Evolutionary conservation across 768 basidiomycete species (phyloP).

Genomic region (Gloeostereum incarnatum): DNA sequence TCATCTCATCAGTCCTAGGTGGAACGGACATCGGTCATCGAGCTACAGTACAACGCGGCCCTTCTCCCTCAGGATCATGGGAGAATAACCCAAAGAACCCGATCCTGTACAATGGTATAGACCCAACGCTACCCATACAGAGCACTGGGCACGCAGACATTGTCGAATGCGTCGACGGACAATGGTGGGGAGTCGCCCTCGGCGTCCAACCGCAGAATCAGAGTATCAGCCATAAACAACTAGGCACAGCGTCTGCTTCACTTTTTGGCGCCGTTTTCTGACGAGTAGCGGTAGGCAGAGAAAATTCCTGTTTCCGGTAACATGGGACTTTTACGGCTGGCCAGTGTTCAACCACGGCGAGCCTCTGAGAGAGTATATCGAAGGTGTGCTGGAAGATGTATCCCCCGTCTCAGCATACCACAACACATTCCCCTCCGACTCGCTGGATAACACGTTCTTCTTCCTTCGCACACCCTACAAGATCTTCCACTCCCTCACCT

Average conservation of each 20-base stretch:
- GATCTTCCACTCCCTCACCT: constrained; percentile 21
- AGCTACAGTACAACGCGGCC: constrained; percentile 23
- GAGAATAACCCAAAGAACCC: constrained; percentile 29
- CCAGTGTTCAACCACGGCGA: constrained; percentile 24
- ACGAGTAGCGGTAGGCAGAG: constrained; percentile 16
- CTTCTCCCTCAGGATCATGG: constrained; percentile 28
- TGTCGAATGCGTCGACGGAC: constrained; percentile 22
- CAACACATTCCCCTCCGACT: constrained; percentile 14
- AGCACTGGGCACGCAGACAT: constrained; percentile 29
- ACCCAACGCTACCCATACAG: constrained; percentile 24
- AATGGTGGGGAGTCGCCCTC: constrained; percentile 31
- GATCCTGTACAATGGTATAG: constrained; percentile 27
- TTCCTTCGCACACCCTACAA: constrained; percentile 30
- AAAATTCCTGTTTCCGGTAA: constrained; percentile 31
- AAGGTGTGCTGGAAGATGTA: constrained; percentile 18
- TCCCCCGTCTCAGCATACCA: constrained; percentile 15
- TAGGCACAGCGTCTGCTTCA: constrained; percentile 14
- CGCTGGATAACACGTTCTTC: constrained; percentile 24
- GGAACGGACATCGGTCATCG: constrained; percentile 25
- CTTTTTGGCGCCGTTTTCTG: background rate
- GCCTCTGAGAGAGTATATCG: constrained; percentile 20
- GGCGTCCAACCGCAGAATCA: constrained; percentile 24
- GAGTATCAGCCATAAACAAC: constrained; percentile 24
- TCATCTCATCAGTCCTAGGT: constrained; percentile 12
- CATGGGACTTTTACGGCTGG: constrained; percentile 27